A percentile compares a stretch with the other conserved stretches of the same genome.
Evolutionary conservation across 345 rosid species (phyloP).

Genomic region (Abelmoschus esculentus): DNA sequence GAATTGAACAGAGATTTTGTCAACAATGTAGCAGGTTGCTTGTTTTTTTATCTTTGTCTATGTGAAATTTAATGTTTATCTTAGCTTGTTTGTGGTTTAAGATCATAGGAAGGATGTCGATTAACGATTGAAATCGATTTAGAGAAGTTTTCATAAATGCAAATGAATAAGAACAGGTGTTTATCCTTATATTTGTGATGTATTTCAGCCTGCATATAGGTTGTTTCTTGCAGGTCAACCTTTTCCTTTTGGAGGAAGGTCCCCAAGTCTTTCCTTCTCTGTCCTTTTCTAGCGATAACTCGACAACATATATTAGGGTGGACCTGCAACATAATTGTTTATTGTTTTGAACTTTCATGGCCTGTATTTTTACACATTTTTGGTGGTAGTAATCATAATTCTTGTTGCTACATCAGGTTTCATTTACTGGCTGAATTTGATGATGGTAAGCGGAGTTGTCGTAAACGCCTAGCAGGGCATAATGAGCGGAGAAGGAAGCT

Average conservation of each 20-base stretch:
- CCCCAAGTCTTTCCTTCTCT: background rate
- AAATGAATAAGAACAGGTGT: background rate
- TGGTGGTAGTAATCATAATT: conserved; percentile 10
- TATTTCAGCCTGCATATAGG: background rate
- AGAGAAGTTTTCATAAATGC: background rate
- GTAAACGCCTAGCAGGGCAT: conserved; percentile 82
- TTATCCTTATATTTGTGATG: background rate
- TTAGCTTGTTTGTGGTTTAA: background rate
- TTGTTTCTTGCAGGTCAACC: background rate
- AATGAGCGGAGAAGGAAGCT: conserved; percentile 88
- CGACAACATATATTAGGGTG: background rate
- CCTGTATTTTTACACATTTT: background rate
- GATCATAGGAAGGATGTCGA: background rate
- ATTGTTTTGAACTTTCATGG: background rate
- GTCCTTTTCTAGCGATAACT: background rate
- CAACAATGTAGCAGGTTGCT: conserved; percentile 90
- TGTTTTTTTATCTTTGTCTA: background rate
- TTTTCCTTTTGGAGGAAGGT: background rate
- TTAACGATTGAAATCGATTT: background rate
- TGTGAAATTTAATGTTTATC: background rate
- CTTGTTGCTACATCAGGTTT: conserved; percentile 51
- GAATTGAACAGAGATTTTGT: conserved; percentile 75
- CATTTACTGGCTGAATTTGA: conserved; percentile 88
- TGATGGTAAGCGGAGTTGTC: conserved; percentile 81
- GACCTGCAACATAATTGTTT: background rate